Percentiles rank a stretch among this genome's conserved stretches.
These are phyloP conservation scores for Talaromyces sp. DNA, from an alignment of 2,329 filamentous ascomycete genomes.

Conservation along the genomic window DNA sequence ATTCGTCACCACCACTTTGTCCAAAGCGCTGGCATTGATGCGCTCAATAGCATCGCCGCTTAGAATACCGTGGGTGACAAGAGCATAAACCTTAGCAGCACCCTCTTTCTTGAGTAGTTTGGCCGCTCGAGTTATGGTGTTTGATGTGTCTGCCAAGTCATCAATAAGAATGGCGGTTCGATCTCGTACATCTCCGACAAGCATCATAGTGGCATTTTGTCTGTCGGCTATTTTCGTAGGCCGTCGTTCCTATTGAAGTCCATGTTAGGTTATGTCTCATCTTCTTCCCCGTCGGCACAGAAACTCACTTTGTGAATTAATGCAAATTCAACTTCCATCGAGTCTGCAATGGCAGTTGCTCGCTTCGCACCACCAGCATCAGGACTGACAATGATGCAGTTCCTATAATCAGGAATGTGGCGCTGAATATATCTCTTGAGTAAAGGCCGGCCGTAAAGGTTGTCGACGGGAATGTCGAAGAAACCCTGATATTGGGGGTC, in stretches of 20 bases:
- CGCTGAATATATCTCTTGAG: conserved; percentile 68
- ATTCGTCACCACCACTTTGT: conserved; percentile 94
- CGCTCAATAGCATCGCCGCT: conserved; percentile 92
- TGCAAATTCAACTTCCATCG: conserved; percentile 89
- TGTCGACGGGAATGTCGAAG: conserved; percentile 98
- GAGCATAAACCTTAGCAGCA: conserved; percentile 83
- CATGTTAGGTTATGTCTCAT: background rate
- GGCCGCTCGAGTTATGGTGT: conserved; percentile 93
- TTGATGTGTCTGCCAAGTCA: conserved; percentile 91
- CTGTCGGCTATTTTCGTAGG: conserved; percentile 83
- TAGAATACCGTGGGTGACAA: conserved; percentile 92
- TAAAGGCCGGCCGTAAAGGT: conserved; percentile 69
- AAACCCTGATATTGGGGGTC: conserved; percentile 98
- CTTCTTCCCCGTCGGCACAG: background rate
- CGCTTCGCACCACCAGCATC: conserved; percentile 96
- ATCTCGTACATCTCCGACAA: conserved; percentile 80
- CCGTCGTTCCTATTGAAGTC: conserved; percentile 67
- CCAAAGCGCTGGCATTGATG: conserved; percentile 87
- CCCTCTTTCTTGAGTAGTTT: conserved; percentile 94
- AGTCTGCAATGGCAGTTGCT: conserved; percentile 91
- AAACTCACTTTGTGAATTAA: conserved; percentile 87
- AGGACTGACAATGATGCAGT: conserved; percentile 89
- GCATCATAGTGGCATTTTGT: conserved; percentile 82
- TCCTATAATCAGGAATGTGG: conserved; percentile 77
- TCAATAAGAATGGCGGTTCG: conserved; percentile 87